Evolutionary conservation across 495 filamentous ascomycete genomes (phyloP).

Genomic region (Cenococcum geophilum): DNA sequence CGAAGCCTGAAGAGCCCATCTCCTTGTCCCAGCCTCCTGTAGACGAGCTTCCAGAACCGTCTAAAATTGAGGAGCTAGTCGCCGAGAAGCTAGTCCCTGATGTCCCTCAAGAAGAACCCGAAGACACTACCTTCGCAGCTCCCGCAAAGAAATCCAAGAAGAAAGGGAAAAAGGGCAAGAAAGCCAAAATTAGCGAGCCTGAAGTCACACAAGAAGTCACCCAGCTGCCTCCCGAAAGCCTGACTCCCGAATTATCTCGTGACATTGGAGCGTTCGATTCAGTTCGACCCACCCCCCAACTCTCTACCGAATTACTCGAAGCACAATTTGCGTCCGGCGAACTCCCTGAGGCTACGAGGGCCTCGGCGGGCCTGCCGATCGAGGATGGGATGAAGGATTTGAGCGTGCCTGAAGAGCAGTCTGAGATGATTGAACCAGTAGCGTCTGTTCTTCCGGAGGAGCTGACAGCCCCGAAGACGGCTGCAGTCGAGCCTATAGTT

Average conservation of each 20-base stretch:
- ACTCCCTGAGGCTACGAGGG: neutral
- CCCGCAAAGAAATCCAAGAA: constrained; percentile 17
- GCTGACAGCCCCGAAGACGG: neutral
- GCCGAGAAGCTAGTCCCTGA: neutral
- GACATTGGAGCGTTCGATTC: neutral
- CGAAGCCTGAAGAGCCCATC: no score
- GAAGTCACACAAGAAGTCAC: constrained; percentile 12
- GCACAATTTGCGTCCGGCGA: neutral
- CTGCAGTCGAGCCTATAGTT: neutral
- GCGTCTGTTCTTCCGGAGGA: neutral
- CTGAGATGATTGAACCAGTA: neutral
- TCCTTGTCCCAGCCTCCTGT: no score
- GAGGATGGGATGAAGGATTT: neutral
- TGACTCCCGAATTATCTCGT: neutral
- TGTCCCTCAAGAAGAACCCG: neutral
- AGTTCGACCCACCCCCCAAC: neutral
- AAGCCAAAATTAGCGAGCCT: neutral
- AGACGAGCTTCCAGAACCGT: no score
- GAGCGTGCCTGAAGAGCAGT: neutral
- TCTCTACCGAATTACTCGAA: neutral
- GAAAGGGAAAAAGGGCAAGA: constrained; percentile 19
- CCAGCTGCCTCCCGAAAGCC: neutral
- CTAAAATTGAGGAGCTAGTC: neutral
- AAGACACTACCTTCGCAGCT: constrained; percentile 5
- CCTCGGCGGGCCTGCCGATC: neutral